Evolutionary conservation across 345 rosid genomes (phyloP).

Genomic region (Gossypium mustelinum): DNA sequence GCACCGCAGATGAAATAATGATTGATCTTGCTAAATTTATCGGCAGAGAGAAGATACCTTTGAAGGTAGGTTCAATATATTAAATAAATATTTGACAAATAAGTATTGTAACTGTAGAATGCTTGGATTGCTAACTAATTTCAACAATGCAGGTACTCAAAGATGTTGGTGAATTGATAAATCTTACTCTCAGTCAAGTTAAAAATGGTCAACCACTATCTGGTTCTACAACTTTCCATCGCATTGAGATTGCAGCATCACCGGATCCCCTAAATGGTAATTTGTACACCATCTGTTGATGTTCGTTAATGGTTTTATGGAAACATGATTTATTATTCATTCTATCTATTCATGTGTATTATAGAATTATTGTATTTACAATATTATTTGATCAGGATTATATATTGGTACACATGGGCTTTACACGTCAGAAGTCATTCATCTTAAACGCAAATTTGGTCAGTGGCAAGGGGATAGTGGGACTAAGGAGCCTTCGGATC

Average conservation of each 20-base stretch:
- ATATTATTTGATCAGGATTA: conserved; percentile 51
- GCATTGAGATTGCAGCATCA: conserved; percentile 61
- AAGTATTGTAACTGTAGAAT: not conserved
- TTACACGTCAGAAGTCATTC: conserved; percentile 82
- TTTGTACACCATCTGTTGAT: conserved; percentile 18
- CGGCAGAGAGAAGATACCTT: conserved; percentile 82
- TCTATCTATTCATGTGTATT: not conserved
- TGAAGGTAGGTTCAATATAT: conserved; percentile 52
- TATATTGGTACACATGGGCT: conserved; percentile 87
- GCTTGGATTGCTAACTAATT: conserved; percentile 15
- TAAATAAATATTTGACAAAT: not conserved
- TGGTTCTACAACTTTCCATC: conserved; percentile 77
- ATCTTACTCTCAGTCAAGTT: conserved; percentile 66
- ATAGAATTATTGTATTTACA: not conserved
- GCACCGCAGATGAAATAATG: conserved; percentile 59
- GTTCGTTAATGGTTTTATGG: conserved; percentile 1
- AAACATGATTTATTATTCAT: not conserved
- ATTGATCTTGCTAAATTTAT: conserved; percentile 75
- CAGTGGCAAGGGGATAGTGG: conserved; percentile 63
- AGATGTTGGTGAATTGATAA: conserved; percentile 76
- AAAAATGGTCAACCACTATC: conserved; percentile 64
- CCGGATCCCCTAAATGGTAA: conserved; percentile 77
- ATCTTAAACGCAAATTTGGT: conserved; percentile 73
- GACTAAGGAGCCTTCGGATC: conserved; percentile 47
- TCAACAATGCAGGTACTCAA: conserved; percentile 61